phyloP scores from a whole-genome alignment of 129 eudicot species.

The carrot (Daucus carota) region DNA sequence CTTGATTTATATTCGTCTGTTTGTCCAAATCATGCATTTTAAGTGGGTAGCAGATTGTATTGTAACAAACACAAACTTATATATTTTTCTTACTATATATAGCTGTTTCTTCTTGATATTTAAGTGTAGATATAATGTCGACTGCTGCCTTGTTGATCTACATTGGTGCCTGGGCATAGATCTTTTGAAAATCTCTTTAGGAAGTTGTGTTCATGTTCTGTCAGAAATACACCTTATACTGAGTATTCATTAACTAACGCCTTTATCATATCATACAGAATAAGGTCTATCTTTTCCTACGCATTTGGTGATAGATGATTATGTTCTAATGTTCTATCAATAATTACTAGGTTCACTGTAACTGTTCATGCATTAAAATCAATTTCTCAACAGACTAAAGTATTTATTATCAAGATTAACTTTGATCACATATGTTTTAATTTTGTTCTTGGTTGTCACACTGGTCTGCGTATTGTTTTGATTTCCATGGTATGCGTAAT shows the following conservation, averaged over 20 bases:
- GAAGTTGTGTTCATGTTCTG: background rate
- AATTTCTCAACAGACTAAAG: background rate
- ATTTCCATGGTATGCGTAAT: background rate
- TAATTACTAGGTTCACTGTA: background rate
- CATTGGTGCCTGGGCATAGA: background rate
- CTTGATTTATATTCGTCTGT: background rate
- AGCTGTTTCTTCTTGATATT: background rate
- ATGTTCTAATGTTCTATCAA: background rate
- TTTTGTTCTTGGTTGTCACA: background rate
- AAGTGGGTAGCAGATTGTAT: background rate
- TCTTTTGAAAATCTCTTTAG: background rate
- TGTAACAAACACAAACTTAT: background rate
- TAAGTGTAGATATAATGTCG: background rate
- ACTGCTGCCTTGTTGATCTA: background rate
- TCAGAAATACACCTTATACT: background rate
- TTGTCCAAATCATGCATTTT: background rate
- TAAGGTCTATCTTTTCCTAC: background rate
- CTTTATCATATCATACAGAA: background rate
- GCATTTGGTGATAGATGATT: background rate
- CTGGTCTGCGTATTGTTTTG: background rate
- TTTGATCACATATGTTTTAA: background rate
- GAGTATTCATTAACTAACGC: background rate
- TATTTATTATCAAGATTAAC: background rate
- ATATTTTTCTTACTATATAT: background rate
- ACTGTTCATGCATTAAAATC: background rate